Evolutionary conservation across 345 rosid genomes (phyloP).

Genomic region (Conringia planisiliqua): DNA sequence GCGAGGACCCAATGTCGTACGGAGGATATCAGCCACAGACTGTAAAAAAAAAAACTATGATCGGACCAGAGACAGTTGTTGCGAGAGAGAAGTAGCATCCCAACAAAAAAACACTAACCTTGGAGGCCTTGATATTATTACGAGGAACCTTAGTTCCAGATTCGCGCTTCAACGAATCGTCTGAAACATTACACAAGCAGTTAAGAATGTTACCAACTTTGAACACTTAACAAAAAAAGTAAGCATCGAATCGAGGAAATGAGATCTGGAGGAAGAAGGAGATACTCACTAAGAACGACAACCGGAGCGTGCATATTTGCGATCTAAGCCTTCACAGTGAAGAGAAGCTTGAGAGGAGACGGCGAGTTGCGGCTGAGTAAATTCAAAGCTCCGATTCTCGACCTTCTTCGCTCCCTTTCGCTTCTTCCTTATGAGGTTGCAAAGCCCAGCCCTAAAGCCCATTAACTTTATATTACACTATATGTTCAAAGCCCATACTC

Average conservation of each 20-base stretch:
- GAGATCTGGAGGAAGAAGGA: neutral
- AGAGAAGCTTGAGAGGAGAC: neutral
- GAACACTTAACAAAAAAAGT: neutral
- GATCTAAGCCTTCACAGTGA: slow-evolving; percentile 11
- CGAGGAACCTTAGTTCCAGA: slow-evolving; percentile 80
- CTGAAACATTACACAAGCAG: slow-evolving; percentile 37
- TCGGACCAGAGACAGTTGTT: neutral
- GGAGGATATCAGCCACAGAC: slow-evolving; percentile 90
- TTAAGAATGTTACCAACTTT: neutral
- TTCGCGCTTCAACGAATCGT: slow-evolving; percentile 90
- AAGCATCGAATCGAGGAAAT: neutral
- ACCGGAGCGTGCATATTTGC: slow-evolving; percentile 63
- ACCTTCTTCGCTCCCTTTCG: neutral
- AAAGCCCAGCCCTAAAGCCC: slow-evolving; percentile 12
- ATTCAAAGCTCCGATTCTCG: neutral
- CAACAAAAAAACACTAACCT: slow-evolving; percentile 31
- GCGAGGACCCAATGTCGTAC: slow-evolving; percentile 94
- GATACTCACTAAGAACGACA: slow-evolving; percentile 72
- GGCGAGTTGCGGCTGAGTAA: slow-evolving; percentile 13
- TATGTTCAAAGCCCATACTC: neutral
- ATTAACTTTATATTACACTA: neutral
- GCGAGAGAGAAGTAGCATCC: neutral
- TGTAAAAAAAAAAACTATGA: slow-evolving; percentile 12
- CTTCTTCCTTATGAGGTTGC: neutral
- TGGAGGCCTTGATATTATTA: slow-evolving; percentile 84